Evolutionary conservation across 768 basidiomycete species (phyloP).

Genomic region (Naganishia antarctica): DNA sequence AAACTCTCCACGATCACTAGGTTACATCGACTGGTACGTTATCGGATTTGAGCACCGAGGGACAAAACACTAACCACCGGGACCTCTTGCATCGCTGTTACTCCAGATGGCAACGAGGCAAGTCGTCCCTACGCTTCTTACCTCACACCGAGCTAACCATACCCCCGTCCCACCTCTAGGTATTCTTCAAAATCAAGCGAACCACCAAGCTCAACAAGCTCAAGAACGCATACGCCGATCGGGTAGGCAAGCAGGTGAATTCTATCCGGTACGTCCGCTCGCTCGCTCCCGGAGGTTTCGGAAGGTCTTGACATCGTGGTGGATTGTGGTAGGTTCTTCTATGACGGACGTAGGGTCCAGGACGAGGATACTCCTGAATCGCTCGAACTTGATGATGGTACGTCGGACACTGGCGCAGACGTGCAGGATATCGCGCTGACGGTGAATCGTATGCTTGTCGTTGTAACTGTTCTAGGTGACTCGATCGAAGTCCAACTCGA

Average conservation of each 20-base stretch:
- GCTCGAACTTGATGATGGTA: conserved; percentile 77
- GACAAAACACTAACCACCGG: too few relatives aligned
- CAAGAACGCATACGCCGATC: conserved; percentile 80
- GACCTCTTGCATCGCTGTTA: background rate
- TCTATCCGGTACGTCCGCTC: conserved; percentile 66
- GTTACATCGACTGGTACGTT: conserved; percentile 24
- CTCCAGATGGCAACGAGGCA: conserved; percentile 26
- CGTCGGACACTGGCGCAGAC: too few relatives aligned
- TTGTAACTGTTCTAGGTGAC: conserved; percentile 56
- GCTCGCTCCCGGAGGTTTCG: background rate
- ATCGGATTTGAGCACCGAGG: background rate
- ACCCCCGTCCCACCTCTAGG: conserved; percentile 49
- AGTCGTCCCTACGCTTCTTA: background rate
- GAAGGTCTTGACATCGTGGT: too few relatives aligned
- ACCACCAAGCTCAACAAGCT: conserved; percentile 87
- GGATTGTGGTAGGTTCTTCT: conserved; percentile 67
- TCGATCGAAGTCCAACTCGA: conserved; percentile 96
- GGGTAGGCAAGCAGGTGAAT: conserved; percentile 80
- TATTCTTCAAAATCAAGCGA: conserved; percentile 96
- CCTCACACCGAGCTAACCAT: background rate
- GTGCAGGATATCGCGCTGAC: too few relatives aligned
- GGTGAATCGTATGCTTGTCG: conserved; percentile 90
- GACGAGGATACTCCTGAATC: conserved; percentile 81
- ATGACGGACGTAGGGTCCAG: conserved; percentile 77
- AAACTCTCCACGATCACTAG: background rate